Base-by-base conservation (phyloP, 2,329 filamentous ascomycete species). In the Emergomyces orientalis region DNA sequence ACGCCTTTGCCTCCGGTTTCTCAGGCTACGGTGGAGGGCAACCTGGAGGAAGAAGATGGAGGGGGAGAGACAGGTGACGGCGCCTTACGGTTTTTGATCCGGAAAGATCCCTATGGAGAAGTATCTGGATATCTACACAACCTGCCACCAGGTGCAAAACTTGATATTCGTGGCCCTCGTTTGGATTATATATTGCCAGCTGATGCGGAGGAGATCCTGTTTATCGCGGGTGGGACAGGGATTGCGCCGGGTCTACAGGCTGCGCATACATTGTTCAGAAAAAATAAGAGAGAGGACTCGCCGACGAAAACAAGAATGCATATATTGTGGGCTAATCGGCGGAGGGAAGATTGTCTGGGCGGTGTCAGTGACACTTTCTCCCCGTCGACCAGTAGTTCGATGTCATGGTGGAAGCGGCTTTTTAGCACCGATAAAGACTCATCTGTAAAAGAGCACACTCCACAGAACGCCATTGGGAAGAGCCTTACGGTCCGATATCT, bases 201-300 rank as follows among this genome's bases (percentile, higher is more conserved):
- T 5, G 74, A 81, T 62, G 79, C 84, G 32, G 74, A 77, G 59
- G 79, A 83, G 64, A 80, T 97, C 2, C 79, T 97, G 1, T 96
- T 97, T 71, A 78, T 97, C 27, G 94, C 92, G 1, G 94, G 92
- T 1, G 94, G 94, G 0, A 99, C 94, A 0, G 93, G 94, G 0
- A 89, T 99, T 69, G 91, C 91, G 19, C 90, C 93, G 0, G 94
- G 92, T 8, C 76, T 97, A 74, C 93, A 97, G 76, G 84, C 88
- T 49, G 89, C 87, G 1, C 78, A 86, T 65, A 84, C 84, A 0
- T 75, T 93, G 13, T 76, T 71, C 59, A 68, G 66, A 62, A 65
- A 73, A 67, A 59, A 59, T 13, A 17, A n/a, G 25, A 4, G 25
- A 19, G 11, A 22, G n/a, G 34, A 41, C 1, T 43, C 14, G 55